Evolutionary conservation across 2,329 filamentous ascomycete genomes (phyloP).

Genomic region (Talaromyces sp.): DNA sequence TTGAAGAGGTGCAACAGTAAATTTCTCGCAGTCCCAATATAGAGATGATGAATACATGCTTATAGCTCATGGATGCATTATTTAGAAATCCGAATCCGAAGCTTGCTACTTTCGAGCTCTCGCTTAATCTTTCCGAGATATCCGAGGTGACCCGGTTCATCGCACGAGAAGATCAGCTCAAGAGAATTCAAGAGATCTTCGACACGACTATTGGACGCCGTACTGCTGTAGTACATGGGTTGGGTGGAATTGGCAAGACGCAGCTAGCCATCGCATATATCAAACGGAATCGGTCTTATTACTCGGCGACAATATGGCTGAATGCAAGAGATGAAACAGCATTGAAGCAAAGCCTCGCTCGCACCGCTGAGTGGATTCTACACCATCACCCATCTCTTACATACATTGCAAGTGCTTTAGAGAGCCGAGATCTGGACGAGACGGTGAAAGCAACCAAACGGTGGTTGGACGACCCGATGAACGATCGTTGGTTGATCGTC

Average conservation of each 20-base stretch:
- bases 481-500: conserved; percentile 10
- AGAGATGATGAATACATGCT: no score
- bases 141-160: conserved; percentile 6
- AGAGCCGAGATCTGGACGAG: not conserved
- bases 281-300: not conserved
- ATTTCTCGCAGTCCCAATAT: no score
- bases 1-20: not conserved
- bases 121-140: conserved; percentile 4
- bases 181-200: conserved; percentile 2
- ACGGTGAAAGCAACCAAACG: conserved; percentile 5
- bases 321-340: conserved; percentile 5
- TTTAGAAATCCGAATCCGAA: no score
- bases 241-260: conserved; percentile 15
- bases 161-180: conserved; percentile 9
- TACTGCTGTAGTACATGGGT: conserved; percentile 8
- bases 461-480: conserved; percentile 8
- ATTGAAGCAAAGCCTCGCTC: conserved; percentile 10
- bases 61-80: no score
- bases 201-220: conserved; percentile 1
- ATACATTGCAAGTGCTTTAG: not conserved
- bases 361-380: conserved; percentile 4
- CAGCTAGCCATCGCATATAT: conserved; percentile 8
- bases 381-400: conserved; percentile 1
- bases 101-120: no score
- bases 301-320: conserved; percentile 8